Base-by-base conservation (phyloP, 768 basidiomycete species). In the Coprinellus aureogranulatus region DNA sequence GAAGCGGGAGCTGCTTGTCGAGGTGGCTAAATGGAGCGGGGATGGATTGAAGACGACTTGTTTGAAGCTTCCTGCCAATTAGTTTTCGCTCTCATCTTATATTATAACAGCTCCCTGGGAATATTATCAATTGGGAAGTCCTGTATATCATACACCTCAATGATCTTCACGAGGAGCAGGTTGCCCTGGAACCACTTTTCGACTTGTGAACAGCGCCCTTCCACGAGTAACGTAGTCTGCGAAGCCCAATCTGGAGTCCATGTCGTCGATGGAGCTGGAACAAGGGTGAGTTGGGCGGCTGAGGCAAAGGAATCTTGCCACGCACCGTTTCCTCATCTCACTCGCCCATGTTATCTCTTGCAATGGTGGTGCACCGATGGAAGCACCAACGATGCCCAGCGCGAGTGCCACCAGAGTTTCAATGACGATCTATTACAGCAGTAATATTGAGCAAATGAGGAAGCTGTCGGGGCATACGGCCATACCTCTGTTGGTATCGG, bases 261-360 rank as follows among this genome's bases (percentile, higher is more conserved):
- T 88, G 63, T 87, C 86, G 68, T 90, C 88, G 53, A 90, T 87
- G 60, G 83, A 81, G 58, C 88, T 90, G 63, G 44, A 28, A 27
- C 11, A 50, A 37, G 47, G 31, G 39, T 49, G 25, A 49, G 11
- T 55, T 49, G 28, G 18, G 71, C 84, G n/a, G n/a, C n/a, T n/a
- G n/a, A n/a, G n/a, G n/a, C n/a, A n/a, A n/a, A n/a, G n/a, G n/a
- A n/a, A n/a, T n/a, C n/a, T n/a, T n/a, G n/a, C n/a, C n/a, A n/a
- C n/a, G 62, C 63, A 92, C 92, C 87, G 80, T 67, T 81, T 86
- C 64, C 81, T 82, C 92, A 94, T 94, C 72, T 95, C 92, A 63
- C 89, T 91, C 18, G 90, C 83, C 92, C 91, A 94, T 31, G 88
- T 88, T 58, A 93, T 90, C 64, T 92, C 89, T 63, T 87, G 90